A percentile compares a stretch with the other conserved stretches of the same genome.
Conservation (phyloP, 2,329 filamentous ascomycete genomes). For the Microdochium trichocladiopsis region DNA sequence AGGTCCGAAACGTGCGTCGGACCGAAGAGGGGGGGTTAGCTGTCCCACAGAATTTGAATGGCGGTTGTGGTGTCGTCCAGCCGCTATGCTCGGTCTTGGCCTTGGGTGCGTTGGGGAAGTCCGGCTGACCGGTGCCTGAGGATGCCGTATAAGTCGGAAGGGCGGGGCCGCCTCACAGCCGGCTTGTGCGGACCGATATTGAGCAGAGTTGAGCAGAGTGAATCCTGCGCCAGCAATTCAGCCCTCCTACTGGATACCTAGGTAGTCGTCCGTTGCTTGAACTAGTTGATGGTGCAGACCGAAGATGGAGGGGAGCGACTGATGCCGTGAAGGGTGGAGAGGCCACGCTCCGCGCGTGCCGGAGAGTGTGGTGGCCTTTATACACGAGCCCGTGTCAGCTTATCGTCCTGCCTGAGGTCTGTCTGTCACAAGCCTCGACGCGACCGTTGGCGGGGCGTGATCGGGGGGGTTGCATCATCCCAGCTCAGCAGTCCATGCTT, state of each 20-base stretch:
- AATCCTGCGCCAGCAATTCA: no score
- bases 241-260: no score
- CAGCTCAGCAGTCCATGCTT: not conserved
- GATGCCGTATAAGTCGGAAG: no score
- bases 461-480: not conserved
- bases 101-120: not conserved
- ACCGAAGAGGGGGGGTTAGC: no score
- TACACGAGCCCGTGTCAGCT: not conserved
- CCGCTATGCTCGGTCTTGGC: not conserved
- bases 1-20: not conserved
- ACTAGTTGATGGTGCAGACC: no score
- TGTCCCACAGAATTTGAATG: no score
- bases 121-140: not conserved
- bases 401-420: not conserved
- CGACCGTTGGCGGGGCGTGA: not conserved
- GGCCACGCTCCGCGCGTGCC: not conserved
- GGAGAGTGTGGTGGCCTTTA: not conserved
- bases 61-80: no score
- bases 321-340: not conserved
- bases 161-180: no score
- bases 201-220: no score
- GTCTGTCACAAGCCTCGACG: not conserved
- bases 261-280: no score
- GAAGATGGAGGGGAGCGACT: not conserved
- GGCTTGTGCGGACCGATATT: no score